Evolutionary conservation across 768 basidiomycete genomes (phyloP).

Genomic region (Termitomyces sp.): DNA sequence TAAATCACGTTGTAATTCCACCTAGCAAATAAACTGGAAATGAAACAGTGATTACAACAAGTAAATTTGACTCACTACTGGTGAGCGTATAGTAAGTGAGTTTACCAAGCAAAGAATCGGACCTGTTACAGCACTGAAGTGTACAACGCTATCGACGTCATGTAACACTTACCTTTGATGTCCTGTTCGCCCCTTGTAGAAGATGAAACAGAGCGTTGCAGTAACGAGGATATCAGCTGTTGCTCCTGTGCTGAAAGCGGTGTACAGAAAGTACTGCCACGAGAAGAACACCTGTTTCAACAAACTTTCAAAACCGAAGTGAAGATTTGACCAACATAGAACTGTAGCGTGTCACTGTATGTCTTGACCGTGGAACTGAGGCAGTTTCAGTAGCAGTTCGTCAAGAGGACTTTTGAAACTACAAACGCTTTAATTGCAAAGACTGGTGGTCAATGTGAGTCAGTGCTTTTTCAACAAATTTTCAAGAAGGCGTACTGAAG

Average conservation of each 20-base stretch:
- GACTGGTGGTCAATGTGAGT: neutral
- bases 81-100: slow-evolving; percentile 4
- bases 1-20: neutral
- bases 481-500: neutral
- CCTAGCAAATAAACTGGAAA: neutral
- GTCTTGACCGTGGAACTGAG: neutral
- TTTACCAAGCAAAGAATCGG: slow-evolving; percentile 1
- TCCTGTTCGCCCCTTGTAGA: neutral
- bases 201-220: neutral
- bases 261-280: neutral
- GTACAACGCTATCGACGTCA: neutral
- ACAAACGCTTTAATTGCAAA: slow-evolving; percentile 1
- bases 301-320: neutral
- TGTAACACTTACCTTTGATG: neutral
- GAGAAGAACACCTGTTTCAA: neutral
- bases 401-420: neutral
- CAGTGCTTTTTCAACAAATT: neutral
- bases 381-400: neutral
- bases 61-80: neutral
- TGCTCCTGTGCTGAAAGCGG: neutral
- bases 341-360: neutral
- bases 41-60: neutral
- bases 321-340: neutral
- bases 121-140: neutral
- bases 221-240: neutral